Percentiles rank a stretch among this genome's conserved stretches.
phyloP scores from a whole-genome alignment of 306 rosid species.

The Parietaria judaica region DNA sequence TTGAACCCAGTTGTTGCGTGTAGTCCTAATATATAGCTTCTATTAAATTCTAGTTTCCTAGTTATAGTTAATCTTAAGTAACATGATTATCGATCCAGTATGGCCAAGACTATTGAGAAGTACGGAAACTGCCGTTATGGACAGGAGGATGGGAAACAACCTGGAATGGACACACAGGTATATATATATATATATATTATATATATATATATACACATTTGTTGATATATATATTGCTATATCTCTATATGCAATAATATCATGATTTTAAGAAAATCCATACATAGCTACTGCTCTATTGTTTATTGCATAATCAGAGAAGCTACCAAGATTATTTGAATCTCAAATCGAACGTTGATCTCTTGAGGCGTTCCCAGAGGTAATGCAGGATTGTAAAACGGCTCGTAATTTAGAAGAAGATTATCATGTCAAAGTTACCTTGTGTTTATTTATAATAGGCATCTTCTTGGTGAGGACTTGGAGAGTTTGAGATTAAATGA shows the following conservation, averaged over 20 bases:
- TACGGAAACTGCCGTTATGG: slow-evolving; percentile 58
- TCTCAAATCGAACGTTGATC: slow-evolving; percentile 55
- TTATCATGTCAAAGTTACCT: background rate
- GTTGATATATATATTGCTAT: background rate
- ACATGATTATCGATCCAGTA: slow-evolving; percentile 35
- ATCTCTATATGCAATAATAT: background rate
- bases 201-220: background rate
- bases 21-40: too few species aligned
- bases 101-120: slow-evolving; percentile 55
- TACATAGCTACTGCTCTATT: too few species aligned
- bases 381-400: slow-evolving; percentile 7
- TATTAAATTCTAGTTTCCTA: background rate
- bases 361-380: slow-evolving; percentile 61
- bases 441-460: slow-evolving; percentile 27
- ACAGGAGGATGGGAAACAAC: slow-evolving; percentile 33
- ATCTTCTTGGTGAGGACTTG: slow-evolving; percentile 67
- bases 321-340: slow-evolving; percentile 60
- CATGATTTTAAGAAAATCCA: too few species aligned
- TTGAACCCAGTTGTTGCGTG: too few species aligned
- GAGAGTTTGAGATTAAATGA: slow-evolving; percentile 42
- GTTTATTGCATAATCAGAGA: slow-evolving; percentile 26
- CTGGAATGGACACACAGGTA: background rate
- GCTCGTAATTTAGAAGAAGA: background rate
- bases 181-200: background rate
- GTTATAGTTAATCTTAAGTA: background rate